phyloP scores from a whole-genome alignment of 2,329 filamentous ascomycete genomes.

The Cercospora sojina region DNA sequence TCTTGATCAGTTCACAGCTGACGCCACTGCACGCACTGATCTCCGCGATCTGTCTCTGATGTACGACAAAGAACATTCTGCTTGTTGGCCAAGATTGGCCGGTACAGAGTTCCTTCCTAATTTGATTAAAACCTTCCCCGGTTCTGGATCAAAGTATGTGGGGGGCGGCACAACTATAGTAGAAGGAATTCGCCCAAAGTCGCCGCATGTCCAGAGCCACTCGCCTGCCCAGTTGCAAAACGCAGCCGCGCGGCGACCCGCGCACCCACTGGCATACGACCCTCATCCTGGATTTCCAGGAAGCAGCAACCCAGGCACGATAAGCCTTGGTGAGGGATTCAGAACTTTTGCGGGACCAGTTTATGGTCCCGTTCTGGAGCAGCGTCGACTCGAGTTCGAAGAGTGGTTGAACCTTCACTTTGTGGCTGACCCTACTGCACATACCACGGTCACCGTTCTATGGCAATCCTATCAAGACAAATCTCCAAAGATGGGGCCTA shows the following conservation, averaged over 20 bases:
- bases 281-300: too few species aligned
- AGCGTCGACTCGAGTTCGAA: neutral
- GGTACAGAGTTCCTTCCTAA: neutral
- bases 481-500: neutral
- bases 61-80: neutral
- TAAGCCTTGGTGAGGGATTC: too few species aligned
- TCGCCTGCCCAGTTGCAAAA: too few species aligned
- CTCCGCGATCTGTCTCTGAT: neutral
- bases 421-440: neutral
- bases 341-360: too few species aligned
- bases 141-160: neutral
- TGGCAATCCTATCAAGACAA: slow-evolving; percentile 3
- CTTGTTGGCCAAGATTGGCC: neutral
- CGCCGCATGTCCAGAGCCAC: too few species aligned
- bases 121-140: neutral
- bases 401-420: slow-evolving; percentile 1
- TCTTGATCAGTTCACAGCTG: neutral
- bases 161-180: neutral
- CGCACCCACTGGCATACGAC: too few species aligned
- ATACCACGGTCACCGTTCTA: neutral
- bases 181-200: neutral
- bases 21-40: neutral
- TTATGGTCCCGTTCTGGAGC: neutral
- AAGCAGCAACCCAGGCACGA: too few species aligned
- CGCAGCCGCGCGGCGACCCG: too few species aligned